A percentile compares a stretch with the other conserved stretches of the same genome.
Evolutionary conservation across 2,329 filamentous ascomycete species (phyloP).

Genomic region (Penicillium sumatraense): DNA sequence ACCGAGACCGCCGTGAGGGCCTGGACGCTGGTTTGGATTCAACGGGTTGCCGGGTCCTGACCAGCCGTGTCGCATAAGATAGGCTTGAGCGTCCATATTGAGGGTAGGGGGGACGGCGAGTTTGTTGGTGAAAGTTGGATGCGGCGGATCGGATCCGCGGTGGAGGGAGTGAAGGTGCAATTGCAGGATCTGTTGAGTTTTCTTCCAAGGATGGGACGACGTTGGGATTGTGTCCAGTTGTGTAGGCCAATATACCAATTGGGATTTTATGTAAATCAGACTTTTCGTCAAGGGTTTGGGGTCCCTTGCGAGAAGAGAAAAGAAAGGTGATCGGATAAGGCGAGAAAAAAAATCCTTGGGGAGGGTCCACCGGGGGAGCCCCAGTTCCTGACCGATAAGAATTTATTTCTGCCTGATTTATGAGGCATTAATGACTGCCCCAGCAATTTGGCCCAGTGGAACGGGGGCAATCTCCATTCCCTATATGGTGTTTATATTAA

Average conservation of each 20-base stretch:
- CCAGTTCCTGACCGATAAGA: not conserved
- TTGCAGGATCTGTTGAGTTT: not conserved
- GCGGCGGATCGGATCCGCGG: not conserved
- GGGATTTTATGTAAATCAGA: not conserved
- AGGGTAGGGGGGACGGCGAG: not conserved
- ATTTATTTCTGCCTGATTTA: not conserved
- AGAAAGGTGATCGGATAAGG: not conserved
- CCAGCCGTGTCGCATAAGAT: constrained; percentile 88
- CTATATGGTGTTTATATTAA: no score
- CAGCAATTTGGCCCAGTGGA: not conserved
- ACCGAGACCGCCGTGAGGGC: constrained; percentile 68
- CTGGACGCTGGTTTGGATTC: constrained; percentile 63
- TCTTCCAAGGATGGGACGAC: not conserved
- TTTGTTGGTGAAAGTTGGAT: not conserved
- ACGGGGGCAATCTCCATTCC: no score
- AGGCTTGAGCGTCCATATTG: constrained; percentile 79
- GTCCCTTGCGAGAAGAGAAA: not conserved
- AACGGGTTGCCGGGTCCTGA: constrained; percentile 85
- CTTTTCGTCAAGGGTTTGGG: not conserved
- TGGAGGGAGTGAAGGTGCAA: not conserved
- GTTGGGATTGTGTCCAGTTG: not conserved
- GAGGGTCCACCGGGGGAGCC: not conserved
- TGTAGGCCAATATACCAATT: no score
- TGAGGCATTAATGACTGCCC: not conserved
- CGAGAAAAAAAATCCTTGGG: not conserved